These are phyloP conservation scores for Cydonia oblonga DNA, from an alignment of 331 rosid genomes.

Conservation along the genomic window DNA sequence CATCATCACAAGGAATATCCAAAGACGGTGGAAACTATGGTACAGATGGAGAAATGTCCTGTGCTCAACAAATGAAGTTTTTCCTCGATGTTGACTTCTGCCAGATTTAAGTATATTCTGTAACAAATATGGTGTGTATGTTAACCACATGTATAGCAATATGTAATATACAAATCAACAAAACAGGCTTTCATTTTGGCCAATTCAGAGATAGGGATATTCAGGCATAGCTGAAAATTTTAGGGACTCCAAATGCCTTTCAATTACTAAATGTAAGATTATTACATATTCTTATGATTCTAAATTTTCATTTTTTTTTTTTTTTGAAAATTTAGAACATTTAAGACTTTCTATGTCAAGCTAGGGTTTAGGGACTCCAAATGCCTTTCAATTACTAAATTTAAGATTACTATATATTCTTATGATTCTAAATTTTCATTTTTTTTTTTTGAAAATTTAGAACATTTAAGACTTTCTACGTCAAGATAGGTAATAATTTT, in stretches of 20 bases:
- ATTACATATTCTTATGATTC: neutral
- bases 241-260: neutral
- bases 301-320: neutral
- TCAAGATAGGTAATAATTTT: neutral
- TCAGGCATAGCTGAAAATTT: neutral
- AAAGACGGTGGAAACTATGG: constrained; percentile 87
- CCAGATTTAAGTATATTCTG: constrained; percentile 49
- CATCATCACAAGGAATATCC: constrained; percentile 97
- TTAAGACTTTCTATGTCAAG: neutral
- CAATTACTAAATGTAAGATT: neutral
- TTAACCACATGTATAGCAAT: neutral
- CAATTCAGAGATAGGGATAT: neutral
- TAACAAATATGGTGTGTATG: neutral
- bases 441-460: neutral
- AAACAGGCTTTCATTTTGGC: neutral
- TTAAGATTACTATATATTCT: neutral
- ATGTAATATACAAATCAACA: neutral
- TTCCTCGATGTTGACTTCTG: constrained; percentile 54
- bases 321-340: neutral
- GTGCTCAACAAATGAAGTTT: constrained; percentile 97
- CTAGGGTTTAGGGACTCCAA: neutral
- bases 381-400: neutral
- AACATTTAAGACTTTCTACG: neutral
- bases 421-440: neutral
- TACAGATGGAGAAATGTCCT: constrained; percentile 88